Conservation (phyloP, 495 filamentous ascomycete genomes). For the Penicillium cinerascens region DNA sequence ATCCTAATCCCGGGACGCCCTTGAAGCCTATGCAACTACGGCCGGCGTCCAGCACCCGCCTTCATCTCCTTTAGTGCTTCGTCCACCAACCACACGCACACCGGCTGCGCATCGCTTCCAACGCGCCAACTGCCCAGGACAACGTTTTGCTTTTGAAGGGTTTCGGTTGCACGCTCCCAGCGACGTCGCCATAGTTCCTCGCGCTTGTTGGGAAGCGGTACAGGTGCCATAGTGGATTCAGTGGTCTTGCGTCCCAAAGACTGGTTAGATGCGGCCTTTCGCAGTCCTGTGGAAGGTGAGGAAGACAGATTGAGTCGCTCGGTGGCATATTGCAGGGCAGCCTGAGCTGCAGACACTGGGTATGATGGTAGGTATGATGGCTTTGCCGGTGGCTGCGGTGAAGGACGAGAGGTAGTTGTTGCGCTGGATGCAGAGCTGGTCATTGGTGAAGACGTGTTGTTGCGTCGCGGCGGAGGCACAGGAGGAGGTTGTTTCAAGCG, state of each 20-base stretch:
- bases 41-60: constrained; percentile 2
- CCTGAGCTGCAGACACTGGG: constrained; percentile 30
- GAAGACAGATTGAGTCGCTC: constrained; percentile 28
- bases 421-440: constrained; percentile 6
- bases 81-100: constrained; percentile 52
- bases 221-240: constrained; percentile 11
- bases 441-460: constrained; percentile 27
- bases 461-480: constrained; percentile 36
- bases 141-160: constrained; percentile 66
- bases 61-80: constrained; percentile 31
- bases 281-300: constrained; percentile 14
- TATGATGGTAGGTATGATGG: constrained; percentile 29
- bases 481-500: constrained; percentile 28
- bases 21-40: background rate
- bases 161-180: constrained; percentile 69
- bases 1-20: background rate
- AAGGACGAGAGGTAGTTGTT: constrained; percentile 10
- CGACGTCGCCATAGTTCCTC: constrained; percentile 79
- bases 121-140: constrained; percentile 78
- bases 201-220: constrained; percentile 61
- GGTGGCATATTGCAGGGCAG: constrained; percentile 34
- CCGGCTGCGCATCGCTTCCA: constrained; percentile 71
- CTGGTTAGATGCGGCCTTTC: constrained; percentile 28
- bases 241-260: constrained; percentile 16
- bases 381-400: constrained; percentile 21